These are phyloP conservation scores for Ballota nigra DNA, from an alignment of 257 asterid genomes.

Conservation along the genomic window DNA sequence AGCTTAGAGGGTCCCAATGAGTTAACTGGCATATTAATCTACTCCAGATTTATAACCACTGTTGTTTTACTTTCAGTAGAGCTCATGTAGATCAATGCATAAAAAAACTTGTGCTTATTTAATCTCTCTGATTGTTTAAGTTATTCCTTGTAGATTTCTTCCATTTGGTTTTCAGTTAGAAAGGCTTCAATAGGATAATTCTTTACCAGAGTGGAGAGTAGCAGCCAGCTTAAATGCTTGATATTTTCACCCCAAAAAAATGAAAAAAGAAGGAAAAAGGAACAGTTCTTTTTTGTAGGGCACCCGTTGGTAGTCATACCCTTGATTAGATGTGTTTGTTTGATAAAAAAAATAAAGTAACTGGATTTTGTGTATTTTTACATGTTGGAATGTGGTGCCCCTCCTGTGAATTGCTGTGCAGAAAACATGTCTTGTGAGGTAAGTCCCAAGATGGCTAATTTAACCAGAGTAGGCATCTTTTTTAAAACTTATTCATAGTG, in stretches of 20 bases:
- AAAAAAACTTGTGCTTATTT: not conserved
- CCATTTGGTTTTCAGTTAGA: not conserved
- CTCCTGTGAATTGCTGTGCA: constrained; percentile 6
- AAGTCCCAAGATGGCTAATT: not conserved
- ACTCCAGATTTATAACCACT: not conserved
- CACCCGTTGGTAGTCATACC: not conserved
- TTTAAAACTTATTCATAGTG: not conserved
- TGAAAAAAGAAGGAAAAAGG: not conserved
- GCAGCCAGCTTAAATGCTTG: constrained; percentile 4
- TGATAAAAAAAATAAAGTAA: not conserved
- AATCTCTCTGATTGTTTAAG: not conserved
- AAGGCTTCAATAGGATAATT: not conserved
- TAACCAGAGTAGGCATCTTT: constrained; percentile 1
- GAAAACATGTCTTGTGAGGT: not conserved
- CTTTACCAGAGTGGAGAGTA: not conserved
- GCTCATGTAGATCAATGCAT: not conserved
- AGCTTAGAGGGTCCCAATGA: not conserved
- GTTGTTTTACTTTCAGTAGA: not conserved
- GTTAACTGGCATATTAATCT: not conserved
- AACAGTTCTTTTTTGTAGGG: not conserved
- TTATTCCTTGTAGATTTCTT: not conserved
- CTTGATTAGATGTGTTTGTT: not conserved
- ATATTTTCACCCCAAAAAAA: not conserved
- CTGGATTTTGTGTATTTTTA: not conserved
- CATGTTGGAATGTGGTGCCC: constrained; percentile 7